Evolutionary conservation across 306 rosid genomes (phyloP).

Genomic region (Malus fusca): DNA sequence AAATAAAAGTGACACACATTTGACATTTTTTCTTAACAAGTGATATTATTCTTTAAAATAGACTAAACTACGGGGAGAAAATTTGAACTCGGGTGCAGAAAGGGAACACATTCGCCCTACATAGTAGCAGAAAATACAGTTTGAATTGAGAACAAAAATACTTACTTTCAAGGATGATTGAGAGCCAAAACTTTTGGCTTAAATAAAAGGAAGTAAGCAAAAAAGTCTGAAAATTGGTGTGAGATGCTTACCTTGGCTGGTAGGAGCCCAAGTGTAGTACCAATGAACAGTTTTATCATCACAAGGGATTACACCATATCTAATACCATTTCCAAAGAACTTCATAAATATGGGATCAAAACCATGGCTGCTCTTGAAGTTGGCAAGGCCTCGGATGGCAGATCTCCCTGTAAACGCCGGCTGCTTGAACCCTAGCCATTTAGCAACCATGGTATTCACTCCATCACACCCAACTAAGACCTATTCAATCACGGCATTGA

Average conservation of each 20-base stretch:
- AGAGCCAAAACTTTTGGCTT: too few species aligned
- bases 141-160: too few species aligned
- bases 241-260: neutral
- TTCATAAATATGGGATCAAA: conserved; percentile 9
- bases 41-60: too few species aligned
- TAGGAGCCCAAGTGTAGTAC: conserved; percentile 23
- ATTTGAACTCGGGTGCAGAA: too few species aligned
- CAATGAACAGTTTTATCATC: conserved; percentile 12
- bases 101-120: too few species aligned
- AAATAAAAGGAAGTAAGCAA: too few species aligned
- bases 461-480: conserved; percentile 24
- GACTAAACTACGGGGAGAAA: too few species aligned
- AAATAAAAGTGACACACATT: too few species aligned
- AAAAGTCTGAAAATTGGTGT: neutral
- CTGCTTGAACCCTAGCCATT: conserved; percentile 18
- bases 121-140: too few species aligned
- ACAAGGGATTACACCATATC: conserved; percentile 24
- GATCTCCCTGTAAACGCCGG: conserved; percentile 18
- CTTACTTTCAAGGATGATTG: too few species aligned
- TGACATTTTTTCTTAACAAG: too few species aligned
- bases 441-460: conserved; percentile 23
- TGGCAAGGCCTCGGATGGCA: conserved; percentile 6
- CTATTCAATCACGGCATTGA: neutral
- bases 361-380: conserved; percentile 5
- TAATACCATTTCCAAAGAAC: conserved; percentile 18